These are phyloP conservation scores for Podospora comata DNA, from an alignment of 495 filamentous ascomycete genomes.

Conservation along the genomic window DNA sequence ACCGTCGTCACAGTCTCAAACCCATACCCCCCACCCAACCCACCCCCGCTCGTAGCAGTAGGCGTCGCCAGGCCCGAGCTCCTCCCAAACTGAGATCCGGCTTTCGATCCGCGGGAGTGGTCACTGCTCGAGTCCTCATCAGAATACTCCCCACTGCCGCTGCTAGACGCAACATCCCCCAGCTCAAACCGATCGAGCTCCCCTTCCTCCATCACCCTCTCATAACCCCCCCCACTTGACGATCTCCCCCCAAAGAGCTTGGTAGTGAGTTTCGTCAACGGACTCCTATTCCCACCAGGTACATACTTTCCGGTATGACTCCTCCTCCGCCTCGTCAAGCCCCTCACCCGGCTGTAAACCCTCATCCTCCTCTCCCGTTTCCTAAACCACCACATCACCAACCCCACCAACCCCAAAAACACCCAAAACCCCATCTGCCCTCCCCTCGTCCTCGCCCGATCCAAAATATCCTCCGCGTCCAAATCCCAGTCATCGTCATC, in stretches of 20 bases:
- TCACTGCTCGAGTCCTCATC: constrained; percentile 45
- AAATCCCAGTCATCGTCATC: constrained; percentile 58
- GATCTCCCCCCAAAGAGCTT: constrained; percentile 56
- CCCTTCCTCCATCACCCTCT: constrained; percentile 79
- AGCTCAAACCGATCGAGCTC: constrained; percentile 67
- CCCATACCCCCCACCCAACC: not conserved
- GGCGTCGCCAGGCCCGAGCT: constrained; percentile 64
- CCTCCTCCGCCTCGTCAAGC: constrained; percentile 52
- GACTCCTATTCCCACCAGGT: constrained; percentile 31
- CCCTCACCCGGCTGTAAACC: constrained; percentile 57
- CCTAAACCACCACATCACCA: constrained; percentile 56
- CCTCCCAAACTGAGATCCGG: constrained; percentile 41
- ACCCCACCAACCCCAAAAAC: constrained; percentile 59
- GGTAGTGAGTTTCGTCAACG: constrained; percentile 52
- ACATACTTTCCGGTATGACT: constrained; percentile 45
- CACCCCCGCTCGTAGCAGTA: constrained; percentile 36
- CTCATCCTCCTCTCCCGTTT: constrained; percentile 68
- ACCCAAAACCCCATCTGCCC: constrained; percentile 76
- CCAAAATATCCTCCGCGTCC: constrained; percentile 61
- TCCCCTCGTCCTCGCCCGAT: constrained; percentile 58
- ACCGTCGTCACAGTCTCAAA: not conserved
- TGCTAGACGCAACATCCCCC: constrained; percentile 56
- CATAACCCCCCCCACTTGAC: constrained; percentile 53
- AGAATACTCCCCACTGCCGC: constrained; percentile 43
- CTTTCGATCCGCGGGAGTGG: constrained; percentile 23